phyloP scores from a whole-genome alignment of 331 rosid genomes.

The Phaseolus coccineus region DNA sequence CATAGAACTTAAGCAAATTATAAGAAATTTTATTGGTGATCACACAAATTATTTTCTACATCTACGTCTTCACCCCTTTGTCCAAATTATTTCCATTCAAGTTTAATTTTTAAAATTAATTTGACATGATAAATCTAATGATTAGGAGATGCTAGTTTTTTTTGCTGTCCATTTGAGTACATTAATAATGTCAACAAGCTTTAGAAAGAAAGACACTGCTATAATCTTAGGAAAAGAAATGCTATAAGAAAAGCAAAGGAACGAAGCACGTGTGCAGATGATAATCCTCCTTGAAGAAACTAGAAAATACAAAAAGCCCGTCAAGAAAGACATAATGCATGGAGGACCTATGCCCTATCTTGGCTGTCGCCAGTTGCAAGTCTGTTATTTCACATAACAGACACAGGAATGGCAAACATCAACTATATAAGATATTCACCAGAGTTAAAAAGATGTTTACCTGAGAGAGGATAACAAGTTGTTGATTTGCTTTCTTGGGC shows the following conservation, averaged over 20 bases:
- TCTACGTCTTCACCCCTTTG: background rate
- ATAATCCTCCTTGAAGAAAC: conserved; percentile 25
- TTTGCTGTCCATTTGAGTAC: background rate
- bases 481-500: conserved; percentile 84
- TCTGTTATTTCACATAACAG: background rate
- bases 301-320: background rate
- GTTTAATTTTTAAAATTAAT: background rate
- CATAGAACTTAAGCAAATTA: no score
- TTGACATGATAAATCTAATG: conserved; percentile 3
- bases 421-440: background rate
- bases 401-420: conserved; percentile 35
- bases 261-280: background rate
- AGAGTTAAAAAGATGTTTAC: conserved; percentile 50
- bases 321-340: conserved; percentile 18
- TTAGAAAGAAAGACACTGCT: background rate
- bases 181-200: conserved; percentile 8
- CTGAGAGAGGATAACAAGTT: conserved; percentile 90
- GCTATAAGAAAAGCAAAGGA: conserved; percentile 15
- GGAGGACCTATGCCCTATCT: conserved; percentile 28
- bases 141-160: background rate
- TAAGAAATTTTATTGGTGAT: no score
- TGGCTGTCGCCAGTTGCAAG: conserved; percentile 13
- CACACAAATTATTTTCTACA: background rate
- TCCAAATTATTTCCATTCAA: conserved; percentile 15
- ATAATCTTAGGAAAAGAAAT: conserved; percentile 4